Base-by-base conservation (phyloP, 495 filamentous ascomycete species). In the Pyrenopolyporus hunteri region DNA sequence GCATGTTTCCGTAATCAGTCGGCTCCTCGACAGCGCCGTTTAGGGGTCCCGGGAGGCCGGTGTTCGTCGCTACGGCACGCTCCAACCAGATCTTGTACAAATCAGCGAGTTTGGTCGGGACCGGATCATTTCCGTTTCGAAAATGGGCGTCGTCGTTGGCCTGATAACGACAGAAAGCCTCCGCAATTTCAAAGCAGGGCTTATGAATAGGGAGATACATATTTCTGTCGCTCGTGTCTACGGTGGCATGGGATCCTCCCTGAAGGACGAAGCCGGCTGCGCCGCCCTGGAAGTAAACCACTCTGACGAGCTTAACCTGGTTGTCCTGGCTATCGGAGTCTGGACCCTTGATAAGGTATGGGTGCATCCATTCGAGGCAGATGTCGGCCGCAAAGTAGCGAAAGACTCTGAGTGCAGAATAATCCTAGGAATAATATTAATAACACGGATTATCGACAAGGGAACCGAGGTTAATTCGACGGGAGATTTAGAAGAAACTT, bases 51-150 rank as follows among this genome's bases (percentile, higher is more conserved):
- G 0, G 0, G 6, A 8, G 0, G 8, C 8, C 23, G 0, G 17
- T 31, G 3, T 17, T 1, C 6, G 46, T 37, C 29, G 58, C 51
- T 22, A 44, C 14, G 3, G 63, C 63, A 4, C 63, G 63, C 25
- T 67, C 50, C 32, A 54, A 40, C 67, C 67, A 70, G 10, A 64
- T 63, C 23, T 67, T 59, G 28, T 70, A 70, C 2, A 70, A 20
- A 2, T 67, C 59, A 1, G 31, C 31, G 19, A 70, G 45, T 20
- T 29, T 60, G 8, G 55, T 40, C 3, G 67, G 63, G 1, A 14
- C 25, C 0, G 63, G 56, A 2, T 17, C 14, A 1, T 20, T 6
- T 1, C 2, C 2, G 7, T 9, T 14, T 20, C 55, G 40, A 23
- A 67, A 67, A 22, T 63, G 28, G 19, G 50, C 28, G 0, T 39